Conservation (phyloP, 2,329 filamentous ascomycete species). For the Chaetoscypha palmicola region DNA sequence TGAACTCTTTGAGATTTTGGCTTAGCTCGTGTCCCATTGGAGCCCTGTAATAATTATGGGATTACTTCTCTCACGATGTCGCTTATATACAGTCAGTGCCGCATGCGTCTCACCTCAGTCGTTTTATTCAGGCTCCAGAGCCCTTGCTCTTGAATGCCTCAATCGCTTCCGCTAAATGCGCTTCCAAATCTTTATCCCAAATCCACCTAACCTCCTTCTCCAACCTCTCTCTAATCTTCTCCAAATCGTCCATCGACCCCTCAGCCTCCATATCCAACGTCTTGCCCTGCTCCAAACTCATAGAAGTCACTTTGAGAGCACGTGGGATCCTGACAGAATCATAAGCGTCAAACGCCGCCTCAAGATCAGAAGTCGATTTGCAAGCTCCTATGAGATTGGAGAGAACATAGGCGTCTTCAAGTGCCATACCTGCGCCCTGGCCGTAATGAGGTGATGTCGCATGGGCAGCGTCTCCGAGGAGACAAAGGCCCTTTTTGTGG, state of each 20-base stretch:
- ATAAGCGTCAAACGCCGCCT: slow-evolving; percentile 2
- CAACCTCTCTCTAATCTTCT: slow-evolving; percentile 7
- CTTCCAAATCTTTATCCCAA: slow-evolving; percentile 11
- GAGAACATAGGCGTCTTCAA: slow-evolving; percentile 42
- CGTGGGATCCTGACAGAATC: slow-evolving; percentile 4
- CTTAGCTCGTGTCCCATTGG: too few relatives aligned
- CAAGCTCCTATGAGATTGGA: slow-evolving; percentile 35
- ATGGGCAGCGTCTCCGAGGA: slow-evolving; percentile 56
- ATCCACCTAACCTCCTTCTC: slow-evolving; percentile 10
- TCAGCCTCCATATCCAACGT: slow-evolving; percentile 6
- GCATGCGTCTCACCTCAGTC: too few relatives aligned
- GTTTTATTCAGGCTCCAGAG: too few relatives aligned
- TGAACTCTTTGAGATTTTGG: too few relatives aligned
- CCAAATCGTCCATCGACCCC: slow-evolving; percentile 6
- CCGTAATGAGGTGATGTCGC: slow-evolving; percentile 52
- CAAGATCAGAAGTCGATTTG: neutral
- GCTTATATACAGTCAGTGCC: too few relatives aligned
- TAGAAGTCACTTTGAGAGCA: slow-evolving; percentile 1
- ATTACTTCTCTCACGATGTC: too few relatives aligned
- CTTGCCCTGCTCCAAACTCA: slow-evolving; percentile 4
- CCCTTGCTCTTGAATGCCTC: slow-evolving; percentile 5
- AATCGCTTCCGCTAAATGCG: slow-evolving; percentile 7
- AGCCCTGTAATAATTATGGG: too few relatives aligned
- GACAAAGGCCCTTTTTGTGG: slow-evolving; percentile 35
- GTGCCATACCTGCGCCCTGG: slow-evolving; percentile 48